Evolutionary conservation across 1,284 basidiomycete species (phyloP).

Genomic region (Leccinum solheimii): DNA sequence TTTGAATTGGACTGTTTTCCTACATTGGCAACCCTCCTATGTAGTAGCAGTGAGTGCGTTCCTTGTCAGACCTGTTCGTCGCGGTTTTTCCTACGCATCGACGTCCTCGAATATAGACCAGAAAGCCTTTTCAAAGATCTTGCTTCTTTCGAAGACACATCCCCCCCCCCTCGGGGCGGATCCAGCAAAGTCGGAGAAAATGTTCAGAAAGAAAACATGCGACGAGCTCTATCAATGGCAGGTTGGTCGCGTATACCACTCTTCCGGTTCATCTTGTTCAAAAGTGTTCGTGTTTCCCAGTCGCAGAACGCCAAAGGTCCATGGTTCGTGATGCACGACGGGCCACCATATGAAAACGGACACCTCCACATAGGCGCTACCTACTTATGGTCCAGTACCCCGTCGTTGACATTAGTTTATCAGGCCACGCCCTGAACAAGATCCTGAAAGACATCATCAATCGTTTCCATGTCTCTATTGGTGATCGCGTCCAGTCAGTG

Average conservation of each 20-base stretch:
- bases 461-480: slow-evolving; percentile 81
- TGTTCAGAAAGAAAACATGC: slow-evolving; percentile 67
- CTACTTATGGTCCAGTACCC: background rate
- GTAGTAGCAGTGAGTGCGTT: no score
- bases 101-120: no score
- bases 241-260: slow-evolving; percentile 46
- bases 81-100: no score
- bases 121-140: no score
- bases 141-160: no score
- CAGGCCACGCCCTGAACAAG: slow-evolving; percentile 97
- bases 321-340: slow-evolving; percentile 90
- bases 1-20: no score
- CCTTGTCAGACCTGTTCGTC: no score
- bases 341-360: slow-evolving; percentile 98
- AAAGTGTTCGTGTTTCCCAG: slow-evolving; percentile 39
- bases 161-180: slow-evolving; percentile 68
- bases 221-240: slow-evolving; percentile 86
- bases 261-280: slow-evolving; percentile 6
- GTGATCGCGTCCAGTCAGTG: slow-evolving; percentile 79
- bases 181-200: slow-evolving; percentile 61
- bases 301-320: slow-evolving; percentile 62
- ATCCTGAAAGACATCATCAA: slow-evolving; percentile 97
- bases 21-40: no score
- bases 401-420: background rate
- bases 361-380: slow-evolving; percentile 88